phyloP scores from a whole-genome alignment of 176 grass and related monocot genomes.

The Phoenix dactylifera region DNA sequence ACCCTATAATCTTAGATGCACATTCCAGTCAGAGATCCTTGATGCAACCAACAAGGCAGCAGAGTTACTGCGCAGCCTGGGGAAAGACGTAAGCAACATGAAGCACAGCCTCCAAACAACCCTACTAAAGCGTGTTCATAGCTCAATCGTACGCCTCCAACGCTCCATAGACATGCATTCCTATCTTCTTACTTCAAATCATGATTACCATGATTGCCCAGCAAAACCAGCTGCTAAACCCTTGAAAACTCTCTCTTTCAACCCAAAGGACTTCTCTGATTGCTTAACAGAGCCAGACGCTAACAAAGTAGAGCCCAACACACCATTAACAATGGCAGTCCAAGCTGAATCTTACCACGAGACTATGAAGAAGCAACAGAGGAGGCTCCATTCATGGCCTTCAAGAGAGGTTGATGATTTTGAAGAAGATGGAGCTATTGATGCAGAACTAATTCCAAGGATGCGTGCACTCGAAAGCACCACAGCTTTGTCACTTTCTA shows the following conservation, averaged over 20 bases:
- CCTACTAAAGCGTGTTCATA: constrained; percentile 61
- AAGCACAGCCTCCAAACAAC: constrained; percentile 49
- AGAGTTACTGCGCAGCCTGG: constrained; percentile 50
- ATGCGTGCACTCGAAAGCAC: constrained; percentile 74
- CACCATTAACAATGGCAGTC: constrained; percentile 2
- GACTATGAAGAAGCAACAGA: constrained; percentile 53
- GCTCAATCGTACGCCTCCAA: constrained; percentile 53
- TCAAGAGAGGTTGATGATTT: constrained; percentile 41
- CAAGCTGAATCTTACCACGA: constrained; percentile 49
- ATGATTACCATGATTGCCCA: constrained; percentile 13
- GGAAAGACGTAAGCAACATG: constrained; percentile 66
- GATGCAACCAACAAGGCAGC: constrained; percentile 68
- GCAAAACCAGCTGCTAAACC: constrained; percentile 29
- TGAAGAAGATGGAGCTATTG: constrained; percentile 28
- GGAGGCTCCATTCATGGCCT: constrained; percentile 74
- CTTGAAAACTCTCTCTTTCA: constrained; percentile 36
- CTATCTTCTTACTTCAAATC: constrained; percentile 48
- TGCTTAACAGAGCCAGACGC: constrained; percentile 21
- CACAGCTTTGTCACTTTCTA: constrained; percentile 43
- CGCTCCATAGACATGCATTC: constrained; percentile 64
- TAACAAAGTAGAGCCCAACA: constrained; percentile 4
- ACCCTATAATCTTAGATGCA: constrained; percentile 62
- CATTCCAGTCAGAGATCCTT: constrained; percentile 63
- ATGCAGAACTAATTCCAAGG: constrained; percentile 34
- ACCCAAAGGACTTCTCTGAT: constrained; percentile 17